phyloP scores from a whole-genome alignment of 345 rosid genomes.

The Camelina neglecta region DNA sequence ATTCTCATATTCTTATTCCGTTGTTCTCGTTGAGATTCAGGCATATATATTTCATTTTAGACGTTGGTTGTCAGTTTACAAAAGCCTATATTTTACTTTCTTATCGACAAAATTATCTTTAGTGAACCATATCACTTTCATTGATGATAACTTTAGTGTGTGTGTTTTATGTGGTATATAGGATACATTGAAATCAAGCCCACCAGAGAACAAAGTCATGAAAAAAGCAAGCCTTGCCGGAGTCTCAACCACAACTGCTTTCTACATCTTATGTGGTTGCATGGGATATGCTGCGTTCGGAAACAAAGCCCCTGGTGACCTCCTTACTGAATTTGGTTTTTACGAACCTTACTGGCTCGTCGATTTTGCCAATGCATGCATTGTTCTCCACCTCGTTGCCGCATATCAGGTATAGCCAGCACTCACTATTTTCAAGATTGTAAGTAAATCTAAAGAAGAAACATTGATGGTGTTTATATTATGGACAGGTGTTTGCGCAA shows the following conservation, averaged over 20 bases:
- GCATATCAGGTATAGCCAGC: slow-evolving; percentile 71
- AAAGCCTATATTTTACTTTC: neutral
- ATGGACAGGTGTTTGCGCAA: slow-evolving; percentile 72
- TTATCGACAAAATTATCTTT: neutral
- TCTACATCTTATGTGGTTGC: slow-evolving; percentile 78
- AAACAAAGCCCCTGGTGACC: slow-evolving; percentile 80
- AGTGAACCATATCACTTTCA: neutral
- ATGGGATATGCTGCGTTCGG: slow-evolving; percentile 93
- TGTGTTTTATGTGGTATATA: slow-evolving; percentile 41
- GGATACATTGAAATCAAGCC: slow-evolving; percentile 71
- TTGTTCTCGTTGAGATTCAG: slow-evolving; percentile 87
- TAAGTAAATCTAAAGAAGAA: neutral
- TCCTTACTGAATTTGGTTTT: slow-evolving; percentile 90
- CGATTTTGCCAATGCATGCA: slow-evolving; percentile 82
- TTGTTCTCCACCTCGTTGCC: slow-evolving; percentile 76
- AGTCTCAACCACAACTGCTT: slow-evolving; percentile 62
- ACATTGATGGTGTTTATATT: neutral
- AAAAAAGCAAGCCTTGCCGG: slow-evolving; percentile 53
- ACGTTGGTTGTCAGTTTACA: neutral
- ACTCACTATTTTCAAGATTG: neutral
- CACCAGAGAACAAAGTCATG: slow-evolving; percentile 74
- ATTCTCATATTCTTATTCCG: slow-evolving; percentile 76
- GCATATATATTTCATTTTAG: slow-evolving; percentile 39
- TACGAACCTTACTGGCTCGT: slow-evolving; percentile 86
- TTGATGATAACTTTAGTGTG: neutral